Base-by-base conservation (phyloP, 805 yeast genomes). In the Metschnikowia dekortorum region DNA sequence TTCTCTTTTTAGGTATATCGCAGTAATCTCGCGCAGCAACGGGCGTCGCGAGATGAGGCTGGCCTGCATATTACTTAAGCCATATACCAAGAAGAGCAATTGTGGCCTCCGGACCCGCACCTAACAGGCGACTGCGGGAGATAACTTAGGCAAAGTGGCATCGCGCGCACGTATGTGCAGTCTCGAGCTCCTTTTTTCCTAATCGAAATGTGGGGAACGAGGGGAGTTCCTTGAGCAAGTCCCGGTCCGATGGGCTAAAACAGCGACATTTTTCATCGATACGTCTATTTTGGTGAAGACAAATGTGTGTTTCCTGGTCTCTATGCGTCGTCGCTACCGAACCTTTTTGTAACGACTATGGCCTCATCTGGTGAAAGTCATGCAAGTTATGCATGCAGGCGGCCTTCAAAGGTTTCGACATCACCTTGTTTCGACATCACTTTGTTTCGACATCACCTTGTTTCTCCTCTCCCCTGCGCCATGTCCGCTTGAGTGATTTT, bases 181-280 rank as follows among this genome's bases (percentile, higher is more conserved):
- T 29, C 39, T 16, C 4, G 9, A 26, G 14, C 26, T 8, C 38
- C 32, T n/a, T 32, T 33, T 44, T 44, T 34, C 46, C 35, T 44
- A 26, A 14, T 44, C 11, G 33, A 36, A 35, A 14, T 44, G 46
- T 44, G 46, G 46, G 46, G 46, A 44, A 35, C 39, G 34, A 22
- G 38, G 22, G 45, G 38, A 22, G 38, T 33, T 8, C 18, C 30
- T 10, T 32, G n/a, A 42, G 45, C 38, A 42, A 33, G 38, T 31
- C 13, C 34, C 38, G 45, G 31, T 22, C 38, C 29, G 9, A 10
- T 32, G 37, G 30, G 9, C 22, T 32, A 32, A 33, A 31, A 37
- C 31, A 42, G 18, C 37, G 18, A 18, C 26, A 22, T 26, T 38
- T 31, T 38, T 42, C 44, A 31, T 14, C 35, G 37, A 29, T 9